phyloP scores from a whole-genome alignment of 192 early-diverging fungal genomes.

The Dimargaris xerosporica region DNA sequence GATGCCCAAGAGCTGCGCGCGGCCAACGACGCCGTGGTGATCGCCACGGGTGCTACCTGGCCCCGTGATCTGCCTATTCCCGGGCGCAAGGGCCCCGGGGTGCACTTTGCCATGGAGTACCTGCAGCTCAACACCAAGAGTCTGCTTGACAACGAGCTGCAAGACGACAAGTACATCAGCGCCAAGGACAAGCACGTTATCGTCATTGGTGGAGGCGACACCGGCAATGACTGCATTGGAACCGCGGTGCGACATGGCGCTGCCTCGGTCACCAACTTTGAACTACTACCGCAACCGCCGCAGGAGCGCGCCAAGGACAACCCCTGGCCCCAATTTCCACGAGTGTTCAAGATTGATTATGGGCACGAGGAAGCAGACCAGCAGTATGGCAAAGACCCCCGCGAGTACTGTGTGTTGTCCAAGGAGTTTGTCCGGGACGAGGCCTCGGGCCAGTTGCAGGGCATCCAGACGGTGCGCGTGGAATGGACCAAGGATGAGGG shows the following conservation, averaged over 20 bases:
- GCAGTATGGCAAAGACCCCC: slow-evolving; percentile 88
- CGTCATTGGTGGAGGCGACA: slow-evolving; percentile 98
- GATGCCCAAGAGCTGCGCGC: slow-evolving; percentile 47
- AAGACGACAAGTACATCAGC: slow-evolving; percentile 56
- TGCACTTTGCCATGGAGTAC: slow-evolving; percentile 99
- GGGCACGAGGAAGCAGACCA: slow-evolving; percentile 82
- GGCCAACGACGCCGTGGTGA: slow-evolving; percentile 63
- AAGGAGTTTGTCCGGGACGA: slow-evolving; percentile 81
- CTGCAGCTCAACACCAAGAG: slow-evolving; percentile 78
- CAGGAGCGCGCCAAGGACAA: slow-evolving; percentile 65
- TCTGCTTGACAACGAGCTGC: slow-evolving; percentile 64
- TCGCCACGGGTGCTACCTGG: slow-evolving; percentile 95
- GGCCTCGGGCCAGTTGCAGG: slow-evolving; percentile 61
- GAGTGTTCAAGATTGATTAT: slow-evolving; percentile 91
- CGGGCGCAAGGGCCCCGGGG: slow-evolving; percentile 69
- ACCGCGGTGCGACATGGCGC: slow-evolving; percentile 88
- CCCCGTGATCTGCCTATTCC: slow-evolving; percentile 88
- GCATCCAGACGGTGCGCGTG: slow-evolving; percentile 87
- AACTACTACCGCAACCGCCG: slow-evolving; percentile 92
- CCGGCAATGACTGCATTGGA: slow-evolving; percentile 91
- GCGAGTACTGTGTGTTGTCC: slow-evolving; percentile 87
- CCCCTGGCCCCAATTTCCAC: slow-evolving; percentile 97
- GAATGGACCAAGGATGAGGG: slow-evolving; percentile 80
- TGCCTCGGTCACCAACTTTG: slow-evolving; percentile 85
- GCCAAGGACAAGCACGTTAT: slow-evolving; percentile 88